Base-by-base conservation (phyloP, 2,329 filamentous ascomycete species). In the Rhynchosporium secalis region DNA sequence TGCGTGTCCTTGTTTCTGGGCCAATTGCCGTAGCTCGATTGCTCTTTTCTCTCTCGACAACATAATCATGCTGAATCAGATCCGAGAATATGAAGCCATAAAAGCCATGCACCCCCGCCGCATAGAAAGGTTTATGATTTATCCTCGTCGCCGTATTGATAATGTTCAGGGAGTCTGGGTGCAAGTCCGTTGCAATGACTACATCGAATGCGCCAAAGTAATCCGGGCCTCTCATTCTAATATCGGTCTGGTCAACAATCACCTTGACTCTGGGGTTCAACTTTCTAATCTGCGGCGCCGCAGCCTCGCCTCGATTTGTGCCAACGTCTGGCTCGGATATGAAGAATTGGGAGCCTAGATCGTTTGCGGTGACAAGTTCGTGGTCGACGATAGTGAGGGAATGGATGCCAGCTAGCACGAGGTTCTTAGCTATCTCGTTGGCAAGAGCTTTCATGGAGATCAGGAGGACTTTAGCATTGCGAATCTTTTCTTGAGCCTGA, bases 61-160 rank as follows among this genome's bases (percentile, higher is more conserved):
- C 86, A 73, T 92, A 99, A 71, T 93, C 88, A 75, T 99, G 95
- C 71, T 88, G 84, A 69, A 96, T 92, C 28, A 99, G 83, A 75
- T 99, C 95, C 62, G 90, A 90, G 75, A 99, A 99, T 68, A 96
- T 90, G 78, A 91, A 99, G 61, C 95, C 95, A 75, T 96, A 98
- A 74, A 96, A 84, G 55, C 95, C 95, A 73, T 97, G 91, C 2
- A 89, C 86, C 56, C 87, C 89, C 41, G 92, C 90, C 9, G 92
- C 92, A 76, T 99, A 99, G 76, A 97, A 97, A 10, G 92, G 87
- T 54, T 86, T 86, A 66, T 86, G 83, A 64, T 89, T 87, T 43
- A 96, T 78, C 52, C 94, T 89, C 46, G 92, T 93, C 33, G 90
- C 89, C 28, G 91, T 91, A 77, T 98, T 97, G 78, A 98, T 89